These are phyloP conservation scores for Ambrosia hybrid DNA, from an alignment of 140 eudicot genomes.

Conservation along the genomic window DNA sequence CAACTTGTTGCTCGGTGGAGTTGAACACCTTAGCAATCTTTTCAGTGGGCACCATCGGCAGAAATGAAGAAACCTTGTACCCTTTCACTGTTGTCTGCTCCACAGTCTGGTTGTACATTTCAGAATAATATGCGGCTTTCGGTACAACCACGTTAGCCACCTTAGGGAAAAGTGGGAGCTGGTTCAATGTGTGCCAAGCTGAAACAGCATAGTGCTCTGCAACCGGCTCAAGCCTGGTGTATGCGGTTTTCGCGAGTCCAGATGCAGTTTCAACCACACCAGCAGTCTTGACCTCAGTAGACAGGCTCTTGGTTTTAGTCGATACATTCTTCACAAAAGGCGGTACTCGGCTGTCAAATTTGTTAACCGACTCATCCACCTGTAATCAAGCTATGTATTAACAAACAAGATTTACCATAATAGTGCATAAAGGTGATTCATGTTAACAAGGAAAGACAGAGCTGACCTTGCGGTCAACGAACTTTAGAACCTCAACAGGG, in stretches of 20 bases:
- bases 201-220: constrained; percentile 83
- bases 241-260: constrained; percentile 63
- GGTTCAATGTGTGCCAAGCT: constrained; percentile 73
- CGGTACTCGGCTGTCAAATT: constrained; percentile 63
- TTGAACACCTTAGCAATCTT: constrained; percentile 75
- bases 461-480: constrained; percentile 79
- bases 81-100: constrained; percentile 63
- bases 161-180: constrained; percentile 71
- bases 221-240: constrained; percentile 68
- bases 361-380: constrained; percentile 73
- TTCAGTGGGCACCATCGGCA: constrained; percentile 85
- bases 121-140: constrained; percentile 64
- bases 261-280: constrained; percentile 40
- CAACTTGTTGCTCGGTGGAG: constrained; percentile 12
- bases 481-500: constrained; percentile 63
- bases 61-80: constrained; percentile 69
- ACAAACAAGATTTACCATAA: no score
- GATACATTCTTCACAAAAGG: constrained; percentile 61
- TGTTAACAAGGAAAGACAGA: neutral
- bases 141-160: constrained; percentile 84
- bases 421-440: neutral
- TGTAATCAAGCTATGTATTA: constrained; percentile 25
- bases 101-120: constrained; percentile 73
- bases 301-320: neutral
- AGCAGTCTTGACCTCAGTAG: constrained; percentile 55